Evolutionary conservation across 495 filamentous ascomycete species (phyloP).

Genomic region (Cudoniella acicularis): DNA sequence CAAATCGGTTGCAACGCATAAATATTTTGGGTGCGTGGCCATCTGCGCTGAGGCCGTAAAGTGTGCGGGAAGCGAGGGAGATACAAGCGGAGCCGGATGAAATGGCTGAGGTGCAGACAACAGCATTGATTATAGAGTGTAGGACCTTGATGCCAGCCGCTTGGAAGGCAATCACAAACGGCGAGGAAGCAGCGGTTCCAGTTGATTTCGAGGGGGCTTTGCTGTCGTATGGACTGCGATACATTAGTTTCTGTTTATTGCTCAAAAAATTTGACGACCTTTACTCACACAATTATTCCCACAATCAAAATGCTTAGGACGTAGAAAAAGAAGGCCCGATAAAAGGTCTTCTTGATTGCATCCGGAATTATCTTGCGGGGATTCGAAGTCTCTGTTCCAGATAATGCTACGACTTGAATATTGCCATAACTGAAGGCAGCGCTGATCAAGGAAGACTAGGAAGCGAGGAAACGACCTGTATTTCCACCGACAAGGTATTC

Average conservation of each 20-base stretch:
- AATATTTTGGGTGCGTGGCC: conserved; percentile 54
- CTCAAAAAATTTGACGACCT: conserved; percentile 38
- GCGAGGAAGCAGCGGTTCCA: conserved; percentile 52
- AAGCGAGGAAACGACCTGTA: conserved; percentile 32
- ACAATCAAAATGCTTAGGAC: conserved; percentile 10
- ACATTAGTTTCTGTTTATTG: conserved; percentile 48
- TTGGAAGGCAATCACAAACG: conserved; percentile 65
- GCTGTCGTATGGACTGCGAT: conserved; percentile 57
- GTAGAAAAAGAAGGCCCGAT: conserved; percentile 66
- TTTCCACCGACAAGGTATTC: conserved; percentile 55
- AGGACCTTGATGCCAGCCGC: conserved; percentile 60
- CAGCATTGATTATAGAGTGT: conserved; percentile 57
- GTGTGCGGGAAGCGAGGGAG: conserved; percentile 54
- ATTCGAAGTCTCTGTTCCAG: conserved; percentile 67
- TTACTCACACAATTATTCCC: conserved; percentile 52
- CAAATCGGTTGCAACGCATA: conserved; percentile 52
- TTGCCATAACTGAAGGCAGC: conserved; percentile 72
- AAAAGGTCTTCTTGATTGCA: conserved; percentile 64
- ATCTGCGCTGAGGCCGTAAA: conserved; percentile 61
- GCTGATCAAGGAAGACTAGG: conserved; percentile 38
- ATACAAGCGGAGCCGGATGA: conserved; percentile 61
- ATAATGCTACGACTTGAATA: conserved; percentile 75
- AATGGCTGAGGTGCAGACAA: conserved; percentile 68
- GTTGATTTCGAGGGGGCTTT: conserved; percentile 43
- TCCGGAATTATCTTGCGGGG: conserved; percentile 62